Conservation (phyloP, 2,329 filamentous ascomycete genomes). For the Magnaporthales sp. region DNA sequence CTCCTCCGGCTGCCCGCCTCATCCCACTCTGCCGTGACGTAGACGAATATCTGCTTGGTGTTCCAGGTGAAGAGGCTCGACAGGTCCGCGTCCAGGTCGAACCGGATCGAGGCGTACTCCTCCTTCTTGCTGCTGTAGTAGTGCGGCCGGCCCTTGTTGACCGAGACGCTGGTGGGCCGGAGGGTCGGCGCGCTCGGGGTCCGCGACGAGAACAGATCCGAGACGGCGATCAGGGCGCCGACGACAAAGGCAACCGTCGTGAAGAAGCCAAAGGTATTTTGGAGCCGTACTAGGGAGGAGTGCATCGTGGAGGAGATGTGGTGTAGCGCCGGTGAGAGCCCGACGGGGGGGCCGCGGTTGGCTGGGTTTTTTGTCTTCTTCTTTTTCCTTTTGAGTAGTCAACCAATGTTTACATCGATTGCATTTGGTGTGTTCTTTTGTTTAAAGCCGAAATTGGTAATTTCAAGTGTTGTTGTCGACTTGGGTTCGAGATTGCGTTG, state of each 20-base stretch:
- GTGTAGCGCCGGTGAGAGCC: not conserved
- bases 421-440: not conserved
- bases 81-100: conserved; percentile 87
- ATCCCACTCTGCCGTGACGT: conserved; percentile 75
- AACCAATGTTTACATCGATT: not conserved
- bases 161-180: conserved; percentile 68
- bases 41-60: conserved; percentile 96
- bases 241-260: conserved; percentile 84
- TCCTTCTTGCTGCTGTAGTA: conserved; percentile 91
- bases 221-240: conserved; percentile 70
- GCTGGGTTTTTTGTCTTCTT: not conserved
- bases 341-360: not conserved
- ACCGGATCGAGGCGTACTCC: conserved; percentile 91
- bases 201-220: conserved; percentile 63
- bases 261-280: conserved; percentile 97
- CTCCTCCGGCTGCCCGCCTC: not conserved
- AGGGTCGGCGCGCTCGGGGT: conserved; percentile 55
- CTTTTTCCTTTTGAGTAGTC: not conserved
- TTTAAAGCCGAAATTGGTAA: not conserved
- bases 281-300: conserved; percentile 72
- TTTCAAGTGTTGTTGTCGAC: not conserved
- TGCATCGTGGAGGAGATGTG: conserved; percentile 56
- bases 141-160: conserved; percentile 86
- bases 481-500: not conserved
- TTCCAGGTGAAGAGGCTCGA: conserved; percentile 97